Evolutionary conservation across 1,284 basidiomycete genomes (phyloP).

Genomic region (Tremellales sp.): DNA sequence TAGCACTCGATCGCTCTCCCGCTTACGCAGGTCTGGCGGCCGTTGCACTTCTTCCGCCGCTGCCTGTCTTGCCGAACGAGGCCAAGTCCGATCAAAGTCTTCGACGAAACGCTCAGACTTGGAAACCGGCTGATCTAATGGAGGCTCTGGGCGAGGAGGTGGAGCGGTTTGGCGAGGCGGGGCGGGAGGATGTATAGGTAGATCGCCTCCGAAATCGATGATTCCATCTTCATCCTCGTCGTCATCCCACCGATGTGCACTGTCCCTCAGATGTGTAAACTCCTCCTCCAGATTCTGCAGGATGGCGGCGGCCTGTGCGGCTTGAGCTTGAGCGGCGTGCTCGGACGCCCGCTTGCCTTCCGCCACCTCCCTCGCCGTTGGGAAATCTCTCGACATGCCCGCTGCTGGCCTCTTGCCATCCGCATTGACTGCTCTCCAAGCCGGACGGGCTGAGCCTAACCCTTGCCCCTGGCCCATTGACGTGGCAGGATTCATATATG

Average conservation of each 20-base stretch:
- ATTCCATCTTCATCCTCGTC: slow-evolving; percentile 86
- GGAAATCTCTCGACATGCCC: slow-evolving; percentile 56
- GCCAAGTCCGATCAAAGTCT: slow-evolving; percentile 91
- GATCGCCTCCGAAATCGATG: slow-evolving; percentile 88
- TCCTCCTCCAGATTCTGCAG: slow-evolving; percentile 63
- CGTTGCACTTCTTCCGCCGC: slow-evolving; percentile 3
- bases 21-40: background rate
- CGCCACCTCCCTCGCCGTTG: slow-evolving; percentile 86
- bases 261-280: slow-evolving; percentile 86
- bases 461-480: slow-evolving; percentile 31
- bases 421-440: slow-evolving; percentile 16
- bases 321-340: slow-evolving; percentile 47
- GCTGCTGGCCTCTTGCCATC: slow-evolving; percentile 17
- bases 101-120: slow-evolving; percentile 54
- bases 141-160: slow-evolving; percentile 23
- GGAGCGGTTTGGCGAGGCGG: slow-evolving; percentile 49
- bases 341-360: slow-evolving; percentile 57
- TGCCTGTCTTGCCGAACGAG: slow-evolving; percentile 49
- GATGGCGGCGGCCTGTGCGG: slow-evolving; percentile 59
- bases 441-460: slow-evolving; percentile 18
- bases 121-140: slow-evolving; percentile 35
- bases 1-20: slow-evolving; percentile 54
- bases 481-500: slow-evolving; percentile 5
- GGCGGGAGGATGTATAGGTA: slow-evolving; percentile 67
- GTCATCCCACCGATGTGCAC: slow-evolving; percentile 93